Evolutionary conservation across 495 filamentous ascomycete genomes (phyloP).

Genomic region (Neurospora discreta): DNA sequence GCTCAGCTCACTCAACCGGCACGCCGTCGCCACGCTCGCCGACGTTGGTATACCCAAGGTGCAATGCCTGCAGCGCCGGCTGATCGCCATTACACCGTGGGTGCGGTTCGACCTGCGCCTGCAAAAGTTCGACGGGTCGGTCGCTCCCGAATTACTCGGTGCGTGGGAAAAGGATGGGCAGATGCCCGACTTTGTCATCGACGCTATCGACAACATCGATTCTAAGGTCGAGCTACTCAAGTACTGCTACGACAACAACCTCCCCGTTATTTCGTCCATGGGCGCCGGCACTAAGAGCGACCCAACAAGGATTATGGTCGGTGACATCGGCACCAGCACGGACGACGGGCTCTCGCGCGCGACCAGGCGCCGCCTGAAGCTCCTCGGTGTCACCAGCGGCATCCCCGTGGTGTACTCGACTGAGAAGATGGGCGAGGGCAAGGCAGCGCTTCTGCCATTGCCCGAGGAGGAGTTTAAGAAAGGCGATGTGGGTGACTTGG

Average conservation of each 20-base stretch:
- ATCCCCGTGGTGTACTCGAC: conserved; percentile 90
- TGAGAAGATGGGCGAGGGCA: conserved; percentile 83
- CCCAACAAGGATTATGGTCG: conserved; percentile 81
- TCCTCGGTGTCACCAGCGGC: conserved; percentile 69
- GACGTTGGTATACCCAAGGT: conserved; percentile 97
- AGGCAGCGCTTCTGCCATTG: conserved; percentile 78
- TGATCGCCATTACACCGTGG: conserved; percentile 86
- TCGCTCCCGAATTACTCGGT: conserved; percentile 52
- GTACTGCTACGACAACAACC: conserved; percentile 65
- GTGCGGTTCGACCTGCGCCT: conserved; percentile 77
- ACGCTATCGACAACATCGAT: conserved; percentile 97
- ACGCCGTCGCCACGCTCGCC: conserved; percentile 84
- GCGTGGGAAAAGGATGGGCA: conserved; percentile 48
- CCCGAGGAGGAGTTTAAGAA: conserved; percentile 81
- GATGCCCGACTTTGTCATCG: conserved; percentile 75
- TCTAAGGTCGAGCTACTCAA: conserved; percentile 87
- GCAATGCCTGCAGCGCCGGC: conserved; percentile 59
- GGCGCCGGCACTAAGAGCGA: conserved; percentile 96
- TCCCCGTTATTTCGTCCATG: conserved; percentile 89
- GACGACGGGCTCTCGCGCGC: conserved; percentile 85
- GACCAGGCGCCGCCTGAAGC: conserved; percentile 67
- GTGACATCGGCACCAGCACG: conserved; percentile 79
- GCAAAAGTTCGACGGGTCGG: conserved; percentile 64
- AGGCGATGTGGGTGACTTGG: conserved; percentile 77
- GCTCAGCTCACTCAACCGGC: conserved; percentile 82